Evolutionary conservation across 139 green algal species (phyloP).

Genomic region (Tetradesmus lagerheimii): DNA sequence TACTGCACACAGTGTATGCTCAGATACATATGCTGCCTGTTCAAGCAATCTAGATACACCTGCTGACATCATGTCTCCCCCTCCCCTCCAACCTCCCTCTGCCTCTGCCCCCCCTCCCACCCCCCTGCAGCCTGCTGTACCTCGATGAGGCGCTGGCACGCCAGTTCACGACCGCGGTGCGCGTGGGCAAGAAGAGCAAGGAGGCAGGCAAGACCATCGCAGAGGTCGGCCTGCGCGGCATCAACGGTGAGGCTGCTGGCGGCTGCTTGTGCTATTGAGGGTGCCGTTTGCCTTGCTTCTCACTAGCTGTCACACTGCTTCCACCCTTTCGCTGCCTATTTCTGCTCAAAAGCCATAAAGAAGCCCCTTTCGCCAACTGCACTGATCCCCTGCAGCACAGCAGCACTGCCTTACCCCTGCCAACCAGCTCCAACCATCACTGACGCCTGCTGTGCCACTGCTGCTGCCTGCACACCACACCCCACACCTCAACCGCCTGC

Average conservation of each 20-base stretch:
- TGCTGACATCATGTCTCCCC: no score
- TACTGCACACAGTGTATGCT: neutral
- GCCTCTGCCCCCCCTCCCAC: no score
- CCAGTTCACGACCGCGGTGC: constrained; percentile 61
- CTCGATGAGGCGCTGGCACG: constrained; percentile 41
- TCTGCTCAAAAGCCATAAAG: no score
- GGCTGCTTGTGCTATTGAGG: neutral
- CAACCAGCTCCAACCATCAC: no score
- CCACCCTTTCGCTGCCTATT: no score
- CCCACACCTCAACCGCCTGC: constrained; percentile 43
- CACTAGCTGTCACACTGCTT: no score
- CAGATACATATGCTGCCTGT: neutral
- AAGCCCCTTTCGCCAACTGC: no score
- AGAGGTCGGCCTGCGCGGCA: constrained; percentile 57
- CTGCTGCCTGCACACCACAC: neutral
- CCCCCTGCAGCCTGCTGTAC: neutral
- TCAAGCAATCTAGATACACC: neutral
- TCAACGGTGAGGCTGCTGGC: constrained; percentile 31
- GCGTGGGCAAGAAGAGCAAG: constrained; percentile 40
- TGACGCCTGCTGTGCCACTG: neutral
- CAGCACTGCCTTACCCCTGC: no score
- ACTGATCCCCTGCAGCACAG: no score
- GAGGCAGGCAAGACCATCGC: constrained; percentile 37
- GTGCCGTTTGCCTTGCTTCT: no score
- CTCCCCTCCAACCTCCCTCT: no score